A percentile compares a stretch with the other conserved stretches of the same genome.
These are phyloP conservation scores for Aspergillus ustus DNA, from an alignment of 2,329 filamentous ascomycete species.

Conservation along the genomic window DNA sequence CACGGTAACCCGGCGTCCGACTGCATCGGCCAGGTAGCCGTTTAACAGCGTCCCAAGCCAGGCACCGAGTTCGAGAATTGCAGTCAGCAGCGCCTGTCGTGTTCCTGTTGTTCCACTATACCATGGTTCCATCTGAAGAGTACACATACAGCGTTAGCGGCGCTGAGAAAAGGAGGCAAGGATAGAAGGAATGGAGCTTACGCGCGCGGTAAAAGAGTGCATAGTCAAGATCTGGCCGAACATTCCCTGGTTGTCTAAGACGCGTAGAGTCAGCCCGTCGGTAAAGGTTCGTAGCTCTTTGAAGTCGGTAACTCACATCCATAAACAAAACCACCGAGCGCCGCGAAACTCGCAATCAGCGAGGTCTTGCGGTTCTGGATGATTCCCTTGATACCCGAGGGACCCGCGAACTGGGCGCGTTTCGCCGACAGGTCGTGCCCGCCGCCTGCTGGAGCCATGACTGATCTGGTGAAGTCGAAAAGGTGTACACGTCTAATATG, in stretches of 20 bases:
- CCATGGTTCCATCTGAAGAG: constrained; percentile 27
- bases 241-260: constrained; percentile 70
- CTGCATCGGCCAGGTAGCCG: constrained; percentile 43
- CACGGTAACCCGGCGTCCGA: constrained; percentile 40
- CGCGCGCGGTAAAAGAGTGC: constrained; percentile 51
- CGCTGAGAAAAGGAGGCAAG: background rate
- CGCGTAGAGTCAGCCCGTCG: too few relatives aligned
- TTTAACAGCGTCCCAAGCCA: constrained; percentile 44
- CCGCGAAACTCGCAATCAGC: constrained; percentile 59
- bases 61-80: constrained; percentile 49
- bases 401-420: constrained; percentile 5
- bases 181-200: constrained; percentile 41
- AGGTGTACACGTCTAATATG: background rate
- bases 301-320: too few relatives aligned
- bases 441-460: background rate
- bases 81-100: constrained; percentile 39
- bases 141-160: background rate
- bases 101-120: constrained; percentile 7
- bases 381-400: background rate
- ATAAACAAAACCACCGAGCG: constrained; percentile 60
- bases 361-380: constrained; percentile 49
- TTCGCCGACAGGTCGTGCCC: constrained; percentile 1
- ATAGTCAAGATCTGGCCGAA: constrained; percentile 70
- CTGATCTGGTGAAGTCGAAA: background rate
- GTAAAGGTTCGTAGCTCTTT: too few relatives aligned